Base-by-base conservation (phyloP, 1,284 basidiomycete species). In the Ceratobasidium sp. region DNA sequence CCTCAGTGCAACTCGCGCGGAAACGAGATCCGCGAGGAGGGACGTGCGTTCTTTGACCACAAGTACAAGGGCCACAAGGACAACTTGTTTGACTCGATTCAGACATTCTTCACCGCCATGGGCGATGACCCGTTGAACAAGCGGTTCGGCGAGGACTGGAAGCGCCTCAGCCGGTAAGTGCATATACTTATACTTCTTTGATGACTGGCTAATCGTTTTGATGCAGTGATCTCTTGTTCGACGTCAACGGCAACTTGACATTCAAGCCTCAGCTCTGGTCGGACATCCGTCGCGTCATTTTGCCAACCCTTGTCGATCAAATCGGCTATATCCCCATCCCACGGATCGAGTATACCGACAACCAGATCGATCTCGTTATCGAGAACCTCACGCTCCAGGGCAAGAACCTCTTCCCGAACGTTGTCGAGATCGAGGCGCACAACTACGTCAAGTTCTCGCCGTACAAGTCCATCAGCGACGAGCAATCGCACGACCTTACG, bases 301-400 rank as follows among this genome's bases (percentile, higher is more conserved):
- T 98, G 0, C 97, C 97, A 26, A 86, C 90, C 26, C 84, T 98
- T 73, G 91, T 97, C 83, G 88, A 92, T 70, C 50, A 93, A 90
- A 87, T 96, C 79, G 95, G 95, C 26, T 96, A 96, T 84, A 86
- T 99, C 76, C 97, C 97, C 33, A 96, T 98, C 80, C 96, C 95
- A 0, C 91, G 95, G 64, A 91, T 96, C 84, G 96, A 98, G 85
- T 97, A 96, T 86, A 92, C 91, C n/a, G 94, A 96, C 83, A 91
- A 93, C 69, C 84, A 89, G n/a, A 84, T 96, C 80, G 96, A 97
- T 81, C 88, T 97, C 69, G 94, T 98, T 78, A 91, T 98, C 79
- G 97, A 99, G 89, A 97, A 98, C 85, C 89, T 98, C 44, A 93
- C 95, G 3, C 89, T 98, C 23, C 93, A 95, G 79, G 94, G 94